phyloP scores from a whole-genome alignment of 2,329 filamentous ascomycete species.

The Ophiostoma novo-ulmi region DNA sequence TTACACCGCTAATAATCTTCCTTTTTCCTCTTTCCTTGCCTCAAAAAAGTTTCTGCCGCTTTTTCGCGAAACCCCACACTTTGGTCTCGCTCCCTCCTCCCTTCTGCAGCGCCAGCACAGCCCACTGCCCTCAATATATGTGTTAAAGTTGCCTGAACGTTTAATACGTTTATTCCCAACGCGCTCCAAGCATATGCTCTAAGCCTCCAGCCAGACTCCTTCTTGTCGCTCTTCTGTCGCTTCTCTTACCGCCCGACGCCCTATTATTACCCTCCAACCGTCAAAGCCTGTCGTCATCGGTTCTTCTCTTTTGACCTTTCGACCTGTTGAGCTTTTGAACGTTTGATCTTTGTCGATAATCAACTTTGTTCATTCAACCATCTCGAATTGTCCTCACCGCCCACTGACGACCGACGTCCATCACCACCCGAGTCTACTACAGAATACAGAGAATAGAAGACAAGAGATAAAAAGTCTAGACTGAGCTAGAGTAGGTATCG shows the following conservation, averaged over 20 bases:
- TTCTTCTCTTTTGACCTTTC: conserved; percentile 5
- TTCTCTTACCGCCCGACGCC: conserved; percentile 1
- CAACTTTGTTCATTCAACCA: background rate
- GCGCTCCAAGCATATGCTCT: background rate
- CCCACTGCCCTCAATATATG: background rate
- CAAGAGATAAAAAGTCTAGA: background rate
- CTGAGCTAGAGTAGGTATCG: background rate
- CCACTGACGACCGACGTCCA: background rate
- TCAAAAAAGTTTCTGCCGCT: background rate
- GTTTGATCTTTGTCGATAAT: background rate
- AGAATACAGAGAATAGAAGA: background rate
- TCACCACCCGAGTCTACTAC: background rate
- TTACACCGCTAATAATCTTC: background rate
- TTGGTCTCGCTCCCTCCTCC: background rate
- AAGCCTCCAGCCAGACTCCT: background rate
- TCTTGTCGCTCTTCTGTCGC: background rate
- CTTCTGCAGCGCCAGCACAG: background rate
- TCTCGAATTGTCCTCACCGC: background rate
- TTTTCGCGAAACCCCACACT: background rate
- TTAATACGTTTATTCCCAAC: background rate
- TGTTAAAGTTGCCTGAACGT: background rate
- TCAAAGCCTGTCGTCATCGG: conserved; percentile 4
- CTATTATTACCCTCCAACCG: background rate
- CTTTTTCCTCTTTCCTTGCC: background rate
- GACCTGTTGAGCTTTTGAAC: background rate